Evolutionary conservation across 441 rosid genomes (phyloP).

Genomic region (California macrophylla): DNA sequence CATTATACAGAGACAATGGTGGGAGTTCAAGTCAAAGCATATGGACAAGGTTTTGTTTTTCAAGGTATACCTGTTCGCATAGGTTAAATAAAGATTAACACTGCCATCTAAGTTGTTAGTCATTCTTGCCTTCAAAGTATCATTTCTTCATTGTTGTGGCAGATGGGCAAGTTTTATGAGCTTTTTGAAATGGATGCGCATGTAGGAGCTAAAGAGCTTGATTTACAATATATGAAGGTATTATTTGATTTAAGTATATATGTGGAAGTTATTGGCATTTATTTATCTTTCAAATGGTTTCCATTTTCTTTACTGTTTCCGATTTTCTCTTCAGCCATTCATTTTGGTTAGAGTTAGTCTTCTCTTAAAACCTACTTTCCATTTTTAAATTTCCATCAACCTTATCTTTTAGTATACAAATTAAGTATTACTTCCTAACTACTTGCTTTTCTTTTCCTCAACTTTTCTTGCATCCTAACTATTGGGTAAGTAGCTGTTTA

Average conservation of each 20-base stretch:
- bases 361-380: neutral
- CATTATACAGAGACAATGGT: conserved; percentile 84
- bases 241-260: conserved; percentile 14
- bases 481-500: neutral
- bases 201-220: conserved; percentile 86
- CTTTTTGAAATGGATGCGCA: conserved; percentile 99
- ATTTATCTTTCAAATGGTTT: conserved; percentile 5
- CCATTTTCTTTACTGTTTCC: conserved; percentile 8
- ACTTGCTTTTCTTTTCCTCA: neutral
- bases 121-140: conserved; percentile 10
- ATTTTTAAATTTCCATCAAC: neutral
- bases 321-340: neutral
- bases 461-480: neutral
- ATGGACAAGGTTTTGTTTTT: conserved; percentile 98
- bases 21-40: conserved; percentile 97
- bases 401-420: neutral
- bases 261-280: neutral
- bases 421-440: neutral
- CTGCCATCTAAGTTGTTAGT: conserved; percentile 10
- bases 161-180: conserved; percentile 99
- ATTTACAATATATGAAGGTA: conserved; percentile 98
- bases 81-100: conserved; percentile 8
- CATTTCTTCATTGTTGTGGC: conserved; percentile 20
- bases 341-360: neutral
- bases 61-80: conserved; percentile 45